A percentile compares a stretch with the other conserved stretches of the same genome.
Evolutionary conservation across 2,329 filamentous ascomycete species (phyloP).

Genomic region (Phyllosticta citrichinensis): DNA sequence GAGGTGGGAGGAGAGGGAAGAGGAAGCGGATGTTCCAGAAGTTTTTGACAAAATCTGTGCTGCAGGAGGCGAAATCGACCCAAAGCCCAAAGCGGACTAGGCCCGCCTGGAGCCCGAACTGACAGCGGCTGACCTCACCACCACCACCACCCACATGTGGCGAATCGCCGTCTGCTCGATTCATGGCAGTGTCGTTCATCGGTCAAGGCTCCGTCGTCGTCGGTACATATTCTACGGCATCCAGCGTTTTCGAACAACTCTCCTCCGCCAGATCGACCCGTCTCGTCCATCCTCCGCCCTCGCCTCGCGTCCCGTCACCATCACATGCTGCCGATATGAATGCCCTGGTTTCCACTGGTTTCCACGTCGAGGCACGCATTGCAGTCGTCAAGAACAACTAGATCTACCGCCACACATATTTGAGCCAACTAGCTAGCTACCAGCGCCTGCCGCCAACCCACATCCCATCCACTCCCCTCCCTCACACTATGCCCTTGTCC

Average conservation of each 20-base stretch:
- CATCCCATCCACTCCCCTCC: not conserved
- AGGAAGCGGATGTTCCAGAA: conserved; percentile 1
- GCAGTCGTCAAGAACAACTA: not conserved
- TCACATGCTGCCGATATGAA: not conserved
- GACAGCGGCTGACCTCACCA: not conserved
- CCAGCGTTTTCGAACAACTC: no score
- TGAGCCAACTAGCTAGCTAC: not conserved
- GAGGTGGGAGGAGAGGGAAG: conserved; percentile 14
- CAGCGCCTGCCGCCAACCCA: conserved; percentile 5
- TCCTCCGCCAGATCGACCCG: no score
- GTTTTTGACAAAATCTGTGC: conserved; percentile 8
- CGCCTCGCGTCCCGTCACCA: not conserved
- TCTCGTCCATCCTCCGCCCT: not conserved
- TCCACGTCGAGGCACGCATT: not conserved
- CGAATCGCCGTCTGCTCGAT: no score
- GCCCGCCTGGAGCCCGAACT: not conserved
- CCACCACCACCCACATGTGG: no score
- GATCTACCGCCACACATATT: not conserved
- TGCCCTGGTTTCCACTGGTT: not conserved
- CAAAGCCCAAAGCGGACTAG: conserved; percentile 3
- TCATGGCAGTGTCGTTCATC: no score
- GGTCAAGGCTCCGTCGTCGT: no score
- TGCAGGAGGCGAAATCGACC: conserved; percentile 7
- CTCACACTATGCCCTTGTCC: conserved; percentile 31
- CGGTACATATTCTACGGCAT: no score